phyloP scores from a whole-genome alignment of 2,329 filamentous ascomycete species.

The Botrytis fragariae region DNA sequence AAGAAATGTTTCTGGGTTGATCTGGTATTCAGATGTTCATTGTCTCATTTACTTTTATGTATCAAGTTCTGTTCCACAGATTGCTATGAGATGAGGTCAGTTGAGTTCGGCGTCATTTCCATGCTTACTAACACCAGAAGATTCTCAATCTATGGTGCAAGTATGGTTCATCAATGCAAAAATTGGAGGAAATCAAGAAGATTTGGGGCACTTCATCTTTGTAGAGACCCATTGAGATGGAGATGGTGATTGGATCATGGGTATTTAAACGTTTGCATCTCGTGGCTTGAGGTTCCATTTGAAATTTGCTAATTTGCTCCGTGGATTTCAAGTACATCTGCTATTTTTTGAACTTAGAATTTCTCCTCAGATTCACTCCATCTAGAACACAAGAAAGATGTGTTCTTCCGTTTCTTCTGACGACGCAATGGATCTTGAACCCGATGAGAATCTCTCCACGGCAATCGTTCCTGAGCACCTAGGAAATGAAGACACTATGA shows the following conservation, averaged over 20 bases:
- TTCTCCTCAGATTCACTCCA: too few relatives aligned
- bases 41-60: background rate
- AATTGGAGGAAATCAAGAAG: background rate
- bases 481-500: slow-evolving; percentile 6
- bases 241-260: too few relatives aligned
- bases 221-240: background rate
- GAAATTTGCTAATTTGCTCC: too few relatives aligned
- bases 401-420: background rate
- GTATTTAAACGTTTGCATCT: background rate
- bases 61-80: background rate
- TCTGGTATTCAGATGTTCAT: background rate
- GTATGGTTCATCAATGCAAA: too few relatives aligned
- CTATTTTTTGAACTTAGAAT: background rate
- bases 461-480: background rate
- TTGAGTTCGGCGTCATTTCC: background rate
- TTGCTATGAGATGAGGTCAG: background rate
- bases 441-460: background rate
- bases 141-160: background rate
- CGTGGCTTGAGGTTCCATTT: background rate
- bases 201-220: background rate
- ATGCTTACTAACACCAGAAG: background rate
- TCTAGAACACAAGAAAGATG: background rate
- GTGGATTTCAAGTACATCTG: too few relatives aligned
- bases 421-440: background rate
- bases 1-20: background rate